A percentile compares a stretch with the other conserved stretches of the same genome.
Evolutionary conservation across 2,329 filamentous ascomycete genomes (phyloP).

Genomic region (Colletotrichum chlorophyti): DNA sequence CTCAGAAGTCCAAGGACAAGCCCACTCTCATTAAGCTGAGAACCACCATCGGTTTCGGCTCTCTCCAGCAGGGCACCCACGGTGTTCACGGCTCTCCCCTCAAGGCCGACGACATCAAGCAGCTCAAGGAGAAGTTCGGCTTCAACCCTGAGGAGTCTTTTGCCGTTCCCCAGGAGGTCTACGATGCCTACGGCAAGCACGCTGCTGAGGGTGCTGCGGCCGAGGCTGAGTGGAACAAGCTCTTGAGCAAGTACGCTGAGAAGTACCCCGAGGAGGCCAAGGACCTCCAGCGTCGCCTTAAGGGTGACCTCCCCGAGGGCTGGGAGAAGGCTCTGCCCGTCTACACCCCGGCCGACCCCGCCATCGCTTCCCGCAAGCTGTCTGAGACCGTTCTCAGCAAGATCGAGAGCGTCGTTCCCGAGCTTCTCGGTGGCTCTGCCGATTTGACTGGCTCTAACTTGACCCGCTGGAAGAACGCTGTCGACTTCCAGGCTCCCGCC

Average conservation of each 20-base stretch:
- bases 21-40: slow-evolving; percentile 95
- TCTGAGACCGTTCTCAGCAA: slow-evolving; percentile 93
- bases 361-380: slow-evolving; percentile 92
- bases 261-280: slow-evolving; percentile 80
- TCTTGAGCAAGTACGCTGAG: slow-evolving; percentile 84
- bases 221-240: slow-evolving; percentile 94
- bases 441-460: slow-evolving; percentile 99
- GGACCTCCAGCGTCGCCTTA: slow-evolving; percentile 82
- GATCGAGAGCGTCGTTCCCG: slow-evolving; percentile 82
- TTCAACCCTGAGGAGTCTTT: slow-evolving; percentile 96
- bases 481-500: slow-evolving; percentile 94
- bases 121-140: slow-evolving; percentile 93
- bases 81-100: slow-evolving; percentile 96
- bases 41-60: slow-evolving; percentile 97
- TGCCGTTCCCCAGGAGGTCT: slow-evolving; percentile 91
- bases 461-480: slow-evolving; percentile 95
- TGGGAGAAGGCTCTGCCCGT: slow-evolving; percentile 94
- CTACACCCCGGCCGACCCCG: slow-evolving; percentile 85
- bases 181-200: slow-evolving; percentile 88
- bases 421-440: slow-evolving; percentile 94
- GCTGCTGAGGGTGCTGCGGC: slow-evolving; percentile 83
- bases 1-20: slow-evolving; percentile 91
- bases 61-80: slow-evolving; percentile 89
- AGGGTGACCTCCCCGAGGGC: slow-evolving; percentile 86
- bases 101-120: slow-evolving; percentile 91